Percentiles rank a stretch among this genome's conserved stretches.
These are phyloP conservation scores for Sarcodon sp. DNA, from an alignment of 768 basidiomycete genomes.

Conservation along the genomic window DNA sequence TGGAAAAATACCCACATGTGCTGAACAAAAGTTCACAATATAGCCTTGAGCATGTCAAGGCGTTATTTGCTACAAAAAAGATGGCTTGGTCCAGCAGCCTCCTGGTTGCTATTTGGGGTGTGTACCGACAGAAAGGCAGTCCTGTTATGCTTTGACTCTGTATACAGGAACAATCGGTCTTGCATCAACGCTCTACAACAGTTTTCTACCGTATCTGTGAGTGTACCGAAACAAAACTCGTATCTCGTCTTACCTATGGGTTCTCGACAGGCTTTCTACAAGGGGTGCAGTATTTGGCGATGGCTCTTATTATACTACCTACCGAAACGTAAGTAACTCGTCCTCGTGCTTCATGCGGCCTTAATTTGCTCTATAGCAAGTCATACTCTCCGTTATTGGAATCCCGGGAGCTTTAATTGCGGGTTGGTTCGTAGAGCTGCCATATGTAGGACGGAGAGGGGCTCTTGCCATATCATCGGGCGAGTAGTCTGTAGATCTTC, in stretches of 20 bases:
- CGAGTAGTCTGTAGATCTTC: slow-evolving; percentile 20
- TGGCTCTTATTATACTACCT: slow-evolving; percentile 20
- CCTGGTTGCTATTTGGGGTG: slow-evolving; percentile 34
- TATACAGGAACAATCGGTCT: slow-evolving; percentile 19
- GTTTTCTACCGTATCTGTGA: slow-evolving; percentile 22
- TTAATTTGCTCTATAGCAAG: slow-evolving; percentile 32
- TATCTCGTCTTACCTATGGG: neutral
- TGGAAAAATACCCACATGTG: slow-evolving; percentile 1
- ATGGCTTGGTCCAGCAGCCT: slow-evolving; percentile 56
- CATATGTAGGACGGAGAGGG: slow-evolving; percentile 50
- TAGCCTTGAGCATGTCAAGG: slow-evolving; percentile 32
- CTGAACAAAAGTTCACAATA: slow-evolving; percentile 20
- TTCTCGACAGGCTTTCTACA: slow-evolving; percentile 14
- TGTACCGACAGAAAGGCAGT: slow-evolving; percentile 8
- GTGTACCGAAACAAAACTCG: neutral
- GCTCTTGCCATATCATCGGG: slow-evolving; percentile 53
- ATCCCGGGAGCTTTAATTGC: slow-evolving; percentile 64
- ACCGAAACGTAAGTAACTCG: slow-evolving; percentile 19
- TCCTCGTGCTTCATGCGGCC: neutral
- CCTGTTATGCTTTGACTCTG: neutral
- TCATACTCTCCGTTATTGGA: slow-evolving; percentile 54
- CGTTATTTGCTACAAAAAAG: slow-evolving; percentile 49
- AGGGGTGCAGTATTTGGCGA: slow-evolving; percentile 23
- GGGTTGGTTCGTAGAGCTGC: slow-evolving; percentile 58
- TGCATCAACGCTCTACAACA: slow-evolving; percentile 23